These are phyloP conservation scores for Cinnamomum chago DNA, from an alignment of 164 flowering plant genomes.

Conservation along the genomic window DNA sequence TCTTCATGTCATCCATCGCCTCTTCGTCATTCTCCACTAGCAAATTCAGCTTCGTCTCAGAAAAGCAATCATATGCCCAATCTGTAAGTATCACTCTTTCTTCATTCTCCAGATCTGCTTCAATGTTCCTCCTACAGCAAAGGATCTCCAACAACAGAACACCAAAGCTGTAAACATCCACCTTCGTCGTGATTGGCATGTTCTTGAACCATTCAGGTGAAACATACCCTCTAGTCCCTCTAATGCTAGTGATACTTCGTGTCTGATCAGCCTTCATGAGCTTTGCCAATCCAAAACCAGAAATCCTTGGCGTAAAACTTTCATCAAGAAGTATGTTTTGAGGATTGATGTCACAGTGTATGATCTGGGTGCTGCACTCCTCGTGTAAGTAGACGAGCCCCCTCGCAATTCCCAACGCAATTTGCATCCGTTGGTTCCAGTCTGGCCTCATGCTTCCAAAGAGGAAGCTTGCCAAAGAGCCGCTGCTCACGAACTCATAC, in stretches of 20 bases:
- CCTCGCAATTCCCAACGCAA: conserved; percentile 22
- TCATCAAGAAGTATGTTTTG: conserved; percentile 13
- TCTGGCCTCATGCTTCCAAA: conserved; percentile 13
- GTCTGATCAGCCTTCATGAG: conserved; percentile 6
- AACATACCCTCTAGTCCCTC: conserved; percentile 6
- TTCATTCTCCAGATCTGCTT: neutral
- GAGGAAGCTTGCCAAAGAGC: conserved; percentile 29
- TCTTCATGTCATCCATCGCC: neutral
- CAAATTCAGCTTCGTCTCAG: neutral
- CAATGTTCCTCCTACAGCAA: conserved; percentile 4
- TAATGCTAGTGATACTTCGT: neutral
- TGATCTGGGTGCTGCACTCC: conserved; percentile 15
- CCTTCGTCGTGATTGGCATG: conserved; percentile 5
- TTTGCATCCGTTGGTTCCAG: conserved; percentile 28
- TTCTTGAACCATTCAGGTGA: conserved; percentile 9
- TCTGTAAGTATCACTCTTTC: conserved; percentile 1
- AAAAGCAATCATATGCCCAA: conserved; percentile 6
- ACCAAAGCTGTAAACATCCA: conserved; percentile 9
- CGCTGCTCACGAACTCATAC: conserved; percentile 37
- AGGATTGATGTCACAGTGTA: conserved; percentile 18
- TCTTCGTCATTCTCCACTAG: conserved; percentile 6
- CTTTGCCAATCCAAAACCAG: conserved; percentile 9
- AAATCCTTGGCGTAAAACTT: neutral
- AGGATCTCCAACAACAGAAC: conserved; percentile 10
- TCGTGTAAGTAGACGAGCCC: conserved; percentile 15